phyloP scores from a whole-genome alignment of 768 basidiomycete species.

The Naganishia vishniacii region DNA sequence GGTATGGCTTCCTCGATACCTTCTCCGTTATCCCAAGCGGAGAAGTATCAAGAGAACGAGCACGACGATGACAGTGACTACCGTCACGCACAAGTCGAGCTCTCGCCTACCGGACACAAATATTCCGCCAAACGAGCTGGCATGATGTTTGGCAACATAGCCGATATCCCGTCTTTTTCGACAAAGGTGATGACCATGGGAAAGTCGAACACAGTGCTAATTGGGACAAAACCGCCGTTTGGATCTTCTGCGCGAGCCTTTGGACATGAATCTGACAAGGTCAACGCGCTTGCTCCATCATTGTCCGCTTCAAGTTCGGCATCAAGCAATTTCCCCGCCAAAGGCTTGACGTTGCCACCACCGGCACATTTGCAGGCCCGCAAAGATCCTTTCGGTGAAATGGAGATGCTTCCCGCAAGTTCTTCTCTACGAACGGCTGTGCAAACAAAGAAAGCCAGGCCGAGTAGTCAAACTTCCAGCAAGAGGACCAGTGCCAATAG shows the following conservation, averaged over 20 bases:
- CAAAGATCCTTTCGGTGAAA: conserved; percentile 15
- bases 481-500: conserved; percentile 32
- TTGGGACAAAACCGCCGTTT: neutral
- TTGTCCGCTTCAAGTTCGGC: neutral
- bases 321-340: neutral
- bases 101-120: conserved; percentile 21
- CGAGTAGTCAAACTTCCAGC: conserved; percentile 3
- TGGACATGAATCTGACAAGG: conserved; percentile 14
- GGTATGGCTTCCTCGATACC: conserved; percentile 19
- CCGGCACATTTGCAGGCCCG: conserved; percentile 29
- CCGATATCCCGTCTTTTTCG: conserved; percentile 2
- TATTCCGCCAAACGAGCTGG: conserved; percentile 14
- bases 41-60: conserved; percentile 18
- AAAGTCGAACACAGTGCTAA: neutral
- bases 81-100: conserved; percentile 19
- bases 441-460: conserved; percentile 38
- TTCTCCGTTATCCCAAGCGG: conserved; percentile 3
- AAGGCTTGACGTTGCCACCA: conserved; percentile 43
- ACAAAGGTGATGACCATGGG: conserved; percentile 15
- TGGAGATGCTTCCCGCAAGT: conserved; percentile 2
- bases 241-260: neutral
- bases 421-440: conserved; percentile 28
- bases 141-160: conserved; percentile 15
- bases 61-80: conserved; percentile 23
- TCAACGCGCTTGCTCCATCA: neutral